Base-by-base conservation (phyloP, 1,139 yeast genomes). In the Candida tunisiensis region DNA sequence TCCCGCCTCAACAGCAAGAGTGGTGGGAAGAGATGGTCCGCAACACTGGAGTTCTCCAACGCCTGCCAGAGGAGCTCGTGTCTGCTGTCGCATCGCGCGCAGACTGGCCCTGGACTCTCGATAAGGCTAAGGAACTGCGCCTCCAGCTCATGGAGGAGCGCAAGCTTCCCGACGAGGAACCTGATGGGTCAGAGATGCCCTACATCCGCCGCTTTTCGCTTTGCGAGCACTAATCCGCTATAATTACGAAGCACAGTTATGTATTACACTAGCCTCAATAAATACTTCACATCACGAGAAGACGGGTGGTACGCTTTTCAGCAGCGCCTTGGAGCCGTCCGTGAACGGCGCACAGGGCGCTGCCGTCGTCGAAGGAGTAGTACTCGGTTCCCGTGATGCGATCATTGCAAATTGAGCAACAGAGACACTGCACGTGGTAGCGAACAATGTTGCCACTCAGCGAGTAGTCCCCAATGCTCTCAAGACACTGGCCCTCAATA, bases 401-500 rank as follows among this genome's bases (percentile, higher is more conserved):
- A 7, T 32, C 31, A 6, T 38, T 34, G 32, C 60, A 55, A 21
- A 42, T 46, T 15, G 34, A 33, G 31, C 57, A 53, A 20, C 39
- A 28, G 22, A 53, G 39, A 27, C 58, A 53, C 8, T 36, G 32
- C 6, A 38, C 34, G 24, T 54, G 58, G 33, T 48, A 51, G 16
- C 51, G 33, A 13, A 36, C 28, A 10, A 41, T 28, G 21, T 34
- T 28, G 19, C 28, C 30, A 19, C 32, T 39, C 16, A 28, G 36
- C 27, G 18, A 29, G 21, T 19, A 15, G 10, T 39, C 39, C 8
- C 39, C 28, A 6, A 37, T 31, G 1, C 51, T 78, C 45, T 80
- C 93, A 28, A 85, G 61, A 49, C 96, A 88, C 44, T 69, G 71
- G 9, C 98, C 98, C 50, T 88, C 95, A 29, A 88, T 80, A 12